Evolutionary conservation across 2,329 filamentous ascomycete species (phyloP).

Genomic region (Fusarium haematococcum): DNA sequence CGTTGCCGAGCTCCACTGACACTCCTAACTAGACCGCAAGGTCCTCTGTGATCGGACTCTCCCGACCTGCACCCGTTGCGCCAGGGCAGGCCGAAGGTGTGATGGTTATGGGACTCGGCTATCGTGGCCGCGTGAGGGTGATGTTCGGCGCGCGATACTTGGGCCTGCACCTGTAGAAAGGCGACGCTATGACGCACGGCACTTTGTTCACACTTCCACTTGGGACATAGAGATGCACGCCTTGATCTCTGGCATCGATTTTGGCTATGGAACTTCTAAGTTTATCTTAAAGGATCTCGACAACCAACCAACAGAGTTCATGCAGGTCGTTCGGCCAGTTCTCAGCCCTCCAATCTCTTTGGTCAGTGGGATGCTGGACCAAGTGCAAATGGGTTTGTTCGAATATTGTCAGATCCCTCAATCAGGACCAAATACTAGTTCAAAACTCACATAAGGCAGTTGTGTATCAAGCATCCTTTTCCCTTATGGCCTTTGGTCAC

Average conservation of each 20-base stretch:
- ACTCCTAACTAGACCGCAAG: conserved; percentile 19
- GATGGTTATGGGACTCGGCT: conserved; percentile 29
- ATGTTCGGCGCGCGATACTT: conserved; percentile 15
- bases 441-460: conserved; percentile 9
- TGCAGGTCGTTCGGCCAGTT: accelerated
- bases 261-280: neutral
- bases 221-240: conserved; percentile 28
- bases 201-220: conserved; percentile 20
- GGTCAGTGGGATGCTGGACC: conserved; percentile 32
- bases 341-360: neutral
- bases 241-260: neutral
- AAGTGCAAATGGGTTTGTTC: conserved; percentile 8
- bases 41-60: conserved; percentile 31
- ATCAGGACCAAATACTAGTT: accelerated
- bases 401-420: conserved; percentile 32
- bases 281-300: accelerated
- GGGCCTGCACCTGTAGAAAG: conserved; percentile 6
- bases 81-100: conserved; percentile 2
- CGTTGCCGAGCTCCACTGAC: neutral
- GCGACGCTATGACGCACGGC: neutral
- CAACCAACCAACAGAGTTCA: accelerated
- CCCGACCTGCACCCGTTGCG: conserved; percentile 25
- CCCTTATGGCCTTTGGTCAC: conserved; percentile 25
- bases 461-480: conserved; percentile 24
- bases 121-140: conserved; percentile 28